A percentile compares a stretch with the other conserved stretches of the same genome.
phyloP scores from a whole-genome alignment of 2,329 filamentous ascomycete species.

The Emmonsiellopsis sp. region DNA sequence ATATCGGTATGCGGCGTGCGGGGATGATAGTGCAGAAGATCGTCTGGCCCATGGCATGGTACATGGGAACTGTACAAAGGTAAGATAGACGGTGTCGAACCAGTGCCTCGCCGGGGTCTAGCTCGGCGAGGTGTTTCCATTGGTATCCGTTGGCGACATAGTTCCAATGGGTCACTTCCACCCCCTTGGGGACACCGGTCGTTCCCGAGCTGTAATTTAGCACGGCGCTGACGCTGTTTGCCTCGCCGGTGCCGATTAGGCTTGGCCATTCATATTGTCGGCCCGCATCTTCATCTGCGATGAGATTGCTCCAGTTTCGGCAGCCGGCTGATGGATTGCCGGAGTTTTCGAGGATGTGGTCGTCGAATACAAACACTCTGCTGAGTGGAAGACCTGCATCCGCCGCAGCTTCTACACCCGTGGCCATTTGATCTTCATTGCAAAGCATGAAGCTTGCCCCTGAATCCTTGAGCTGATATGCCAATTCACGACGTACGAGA shows the following conservation, averaged over 20 bases:
- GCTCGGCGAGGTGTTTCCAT: not conserved
- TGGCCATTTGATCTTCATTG: slow-evolving; percentile 49
- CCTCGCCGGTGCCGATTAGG: not conserved
- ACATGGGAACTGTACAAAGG: slow-evolving; percentile 63
- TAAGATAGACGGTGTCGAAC: slow-evolving; percentile 32
- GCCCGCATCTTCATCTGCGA: slow-evolving; percentile 45
- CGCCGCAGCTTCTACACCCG: slow-evolving; percentile 57
- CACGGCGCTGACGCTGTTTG: slow-evolving; percentile 45
- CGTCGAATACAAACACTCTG: slow-evolving; percentile 58
- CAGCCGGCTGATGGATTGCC: slow-evolving; percentile 30
- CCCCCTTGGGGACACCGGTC: slow-evolving; percentile 75
- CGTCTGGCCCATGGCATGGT: slow-evolving; percentile 64
- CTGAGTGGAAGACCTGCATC: slow-evolving; percentile 46
- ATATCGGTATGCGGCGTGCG: slow-evolving; percentile 48
- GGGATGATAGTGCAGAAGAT: slow-evolving; percentile 51
- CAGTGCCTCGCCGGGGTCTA: slow-evolving; percentile 42
- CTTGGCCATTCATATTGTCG: slow-evolving; percentile 55
- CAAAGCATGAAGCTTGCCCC: slow-evolving; percentile 58
- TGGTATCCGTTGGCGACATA: slow-evolving; percentile 59
- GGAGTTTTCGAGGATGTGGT: slow-evolving; percentile 30
- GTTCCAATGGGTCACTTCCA: slow-evolving; percentile 68
- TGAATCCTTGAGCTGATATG: slow-evolving; percentile 64
- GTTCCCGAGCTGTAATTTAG: slow-evolving; percentile 69
- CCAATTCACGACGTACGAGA: slow-evolving; percentile 61
- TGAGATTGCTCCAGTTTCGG: slow-evolving; percentile 55